Conservation (phyloP, 768 basidiomycete genomes). For the Rhodotorula kratochvilovae region DNA sequence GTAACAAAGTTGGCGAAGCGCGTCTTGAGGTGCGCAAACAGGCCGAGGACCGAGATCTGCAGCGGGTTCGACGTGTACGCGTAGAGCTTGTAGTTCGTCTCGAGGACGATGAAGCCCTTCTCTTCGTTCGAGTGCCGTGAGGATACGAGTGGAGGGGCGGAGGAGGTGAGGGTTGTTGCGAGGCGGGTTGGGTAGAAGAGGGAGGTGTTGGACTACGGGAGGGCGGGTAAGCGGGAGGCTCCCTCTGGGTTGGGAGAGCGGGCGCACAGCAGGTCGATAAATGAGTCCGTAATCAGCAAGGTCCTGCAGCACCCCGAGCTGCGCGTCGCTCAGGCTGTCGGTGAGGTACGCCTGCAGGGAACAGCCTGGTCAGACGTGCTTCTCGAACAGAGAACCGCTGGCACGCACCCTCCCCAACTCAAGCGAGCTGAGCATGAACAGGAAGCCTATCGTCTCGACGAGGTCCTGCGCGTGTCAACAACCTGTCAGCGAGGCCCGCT, state of each 20-base stretch:
- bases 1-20: slow-evolving; percentile 97
- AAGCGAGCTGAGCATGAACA: slow-evolving; percentile 96
- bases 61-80: slow-evolving; percentile 97
- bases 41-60: slow-evolving; percentile 89
- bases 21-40: slow-evolving; percentile 86
- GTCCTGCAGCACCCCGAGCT: slow-evolving; percentile 82
- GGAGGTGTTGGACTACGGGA: slow-evolving; percentile 58
- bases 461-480: slow-evolving; percentile 60
- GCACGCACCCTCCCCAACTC: slow-evolving; percentile 74
- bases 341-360: slow-evolving; percentile 74
- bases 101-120: slow-evolving; percentile 87
- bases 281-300: slow-evolving; percentile 90
- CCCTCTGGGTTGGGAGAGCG: background rate
- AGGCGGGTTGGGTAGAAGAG: slow-evolving; percentile 91
- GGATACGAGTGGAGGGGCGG: slow-evolving; percentile 59
- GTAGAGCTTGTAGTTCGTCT: slow-evolving; percentile 97
- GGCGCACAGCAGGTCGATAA: slow-evolving; percentile 63
- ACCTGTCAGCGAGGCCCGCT: too few species aligned
- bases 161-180: slow-evolving; percentile 88
- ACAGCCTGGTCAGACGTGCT: slow-evolving; percentile 20
- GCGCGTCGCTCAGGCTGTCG: slow-evolving; percentile 69
- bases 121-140: slow-evolving; percentile 50
- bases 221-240: slow-evolving; percentile 41
- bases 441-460: slow-evolving; percentile 84
- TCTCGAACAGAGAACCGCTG: slow-evolving; percentile 3